These are phyloP conservation scores for Parathielavia hyrcaniae DNA, from an alignment of 495 filamentous ascomycete genomes.

Conservation along the genomic window DNA sequence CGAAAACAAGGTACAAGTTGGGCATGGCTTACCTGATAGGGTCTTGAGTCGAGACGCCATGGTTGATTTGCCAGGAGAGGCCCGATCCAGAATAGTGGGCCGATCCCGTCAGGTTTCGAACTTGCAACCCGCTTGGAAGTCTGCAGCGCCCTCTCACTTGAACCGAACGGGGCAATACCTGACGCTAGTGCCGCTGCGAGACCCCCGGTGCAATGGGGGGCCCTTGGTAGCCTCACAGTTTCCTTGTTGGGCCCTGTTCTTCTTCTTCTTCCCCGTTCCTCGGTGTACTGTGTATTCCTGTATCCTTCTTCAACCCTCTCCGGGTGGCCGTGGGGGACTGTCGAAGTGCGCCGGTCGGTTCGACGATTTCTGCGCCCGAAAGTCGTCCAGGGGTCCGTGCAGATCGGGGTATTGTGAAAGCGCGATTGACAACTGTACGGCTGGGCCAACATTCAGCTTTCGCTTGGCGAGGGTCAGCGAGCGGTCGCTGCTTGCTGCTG, in stretches of 20 bases:
- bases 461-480: conserved; percentile 13
- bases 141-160: conserved; percentile 26
- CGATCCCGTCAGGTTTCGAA: conserved; percentile 29
- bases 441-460: conserved; percentile 20
- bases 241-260: conserved; percentile 4
- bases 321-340: conserved; percentile 11
- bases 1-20: conserved; percentile 25
- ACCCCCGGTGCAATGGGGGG: conserved; percentile 19
- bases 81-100: conserved; percentile 41
- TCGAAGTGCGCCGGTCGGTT: conserved; percentile 12
- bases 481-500: conserved; percentile 15
- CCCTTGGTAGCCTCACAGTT: conserved; percentile 9
- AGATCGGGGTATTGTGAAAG: conserved; percentile 26
- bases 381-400: conserved; percentile 22
- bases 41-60: conserved; percentile 50
- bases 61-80: conserved; percentile 35
- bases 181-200: conserved; percentile 14
- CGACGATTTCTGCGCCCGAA: conserved; percentile 13
- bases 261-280: conserved; percentile 2
- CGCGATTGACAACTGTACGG: conserved; percentile 25
- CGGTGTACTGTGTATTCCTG: too few species aligned
- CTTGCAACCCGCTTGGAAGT: conserved; percentile 28
- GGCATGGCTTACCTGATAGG: conserved; percentile 43
- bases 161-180: conserved; percentile 22
- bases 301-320: conserved; percentile 6